Conservation (phyloP, 2,329 filamentous ascomycete genomes). For the Colletotrichum coccodes region DNA sequence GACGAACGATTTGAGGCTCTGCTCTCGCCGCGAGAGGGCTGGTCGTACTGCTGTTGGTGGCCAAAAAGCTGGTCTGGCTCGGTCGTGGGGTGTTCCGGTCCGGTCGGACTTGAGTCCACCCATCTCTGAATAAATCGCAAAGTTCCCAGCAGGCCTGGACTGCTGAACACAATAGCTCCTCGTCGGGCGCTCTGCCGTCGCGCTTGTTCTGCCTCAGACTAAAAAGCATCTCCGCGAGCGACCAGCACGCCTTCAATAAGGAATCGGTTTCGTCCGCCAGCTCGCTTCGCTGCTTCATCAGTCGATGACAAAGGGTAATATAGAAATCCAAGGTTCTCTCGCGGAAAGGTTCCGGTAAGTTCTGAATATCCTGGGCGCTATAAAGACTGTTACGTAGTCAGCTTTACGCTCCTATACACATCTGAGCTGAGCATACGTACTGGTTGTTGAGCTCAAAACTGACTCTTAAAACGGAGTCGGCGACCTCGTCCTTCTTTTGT, state of each 20-base stretch:
- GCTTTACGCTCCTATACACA: not conserved
- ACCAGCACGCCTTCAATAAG: constrained; percentile 87
- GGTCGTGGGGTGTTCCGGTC: constrained; percentile 88
- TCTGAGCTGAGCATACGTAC: constrained; percentile 50
- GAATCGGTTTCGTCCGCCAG: constrained; percentile 85
- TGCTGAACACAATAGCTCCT: constrained; percentile 86
- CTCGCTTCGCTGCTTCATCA: constrained; percentile 93
- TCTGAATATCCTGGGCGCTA: constrained; percentile 84
- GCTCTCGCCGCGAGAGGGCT: constrained; percentile 60
- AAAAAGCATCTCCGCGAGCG: constrained; percentile 91
- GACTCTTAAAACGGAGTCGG: constrained; percentile 88
- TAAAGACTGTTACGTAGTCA: constrained; percentile 67
- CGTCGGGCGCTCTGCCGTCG: constrained; percentile 78
- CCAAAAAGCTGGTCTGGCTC: constrained; percentile 78
- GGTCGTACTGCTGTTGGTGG: constrained; percentile 54
- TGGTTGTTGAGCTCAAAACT: constrained; percentile 97
- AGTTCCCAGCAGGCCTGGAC: constrained; percentile 96
- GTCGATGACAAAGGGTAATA: constrained; percentile 88
- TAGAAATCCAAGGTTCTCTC: constrained; percentile 95
- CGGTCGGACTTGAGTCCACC: constrained; percentile 88
- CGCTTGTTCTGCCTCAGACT: constrained; percentile 84
- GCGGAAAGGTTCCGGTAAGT: constrained; percentile 84
- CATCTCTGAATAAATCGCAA: constrained; percentile 91
- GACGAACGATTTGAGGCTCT: constrained; percentile 62
- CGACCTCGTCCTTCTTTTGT: constrained; percentile 78